Evolutionary conservation across 805 yeast species (phyloP), one percentile per base, ranked within the genome.

Genomic region (Pichia deserticola): DNA sequence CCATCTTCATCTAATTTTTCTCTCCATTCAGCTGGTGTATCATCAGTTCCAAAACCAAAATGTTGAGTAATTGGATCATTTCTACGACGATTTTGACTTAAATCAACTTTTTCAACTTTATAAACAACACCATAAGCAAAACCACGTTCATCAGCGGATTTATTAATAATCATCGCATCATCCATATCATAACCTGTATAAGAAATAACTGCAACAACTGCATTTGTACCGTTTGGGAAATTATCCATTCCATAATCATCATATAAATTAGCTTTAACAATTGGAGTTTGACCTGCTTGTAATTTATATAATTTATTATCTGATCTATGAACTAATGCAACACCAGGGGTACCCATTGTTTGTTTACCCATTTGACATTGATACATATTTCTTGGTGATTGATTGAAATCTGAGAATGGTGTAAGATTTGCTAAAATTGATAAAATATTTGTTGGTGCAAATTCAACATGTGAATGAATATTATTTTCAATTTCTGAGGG

Each of bases 321-420:
- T 1, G 96, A 86, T 69, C 99, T 80, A 68, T 89, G 96, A 42
- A 74, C 79, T 48, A 92, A 74, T 0, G 95, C 98, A 55, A 93
- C 96, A 72, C 98, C 98, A 8, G 99, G 99, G 5, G 99, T 93
- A 70, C 99, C 99, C 99, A 93, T 93, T 25, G 99, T 92, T 75
- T 93, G 99, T 73, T 93, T 93, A 81, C 97, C 98, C 99, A 93
- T 93, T 77, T 93, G 99, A 73, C 99, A 93, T 74, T 93, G 99
- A 69, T 93, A 93, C 98, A 93, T 93, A 68, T 93, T 93, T 81
- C 99, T 86, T 63, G 99, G 99, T 30, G 97, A 90, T 75, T 93
- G 99, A 70, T 93, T 93, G 75, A 93, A 93, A 69, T 93, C 99
- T 1, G 98, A 90, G 67, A 89, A 93, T 57, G 99, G 99, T 1